These are phyloP conservation scores for Neurospora sp. DNA, from an alignment of 2,329 filamentous ascomycete genomes.

Conservation along the genomic window DNA sequence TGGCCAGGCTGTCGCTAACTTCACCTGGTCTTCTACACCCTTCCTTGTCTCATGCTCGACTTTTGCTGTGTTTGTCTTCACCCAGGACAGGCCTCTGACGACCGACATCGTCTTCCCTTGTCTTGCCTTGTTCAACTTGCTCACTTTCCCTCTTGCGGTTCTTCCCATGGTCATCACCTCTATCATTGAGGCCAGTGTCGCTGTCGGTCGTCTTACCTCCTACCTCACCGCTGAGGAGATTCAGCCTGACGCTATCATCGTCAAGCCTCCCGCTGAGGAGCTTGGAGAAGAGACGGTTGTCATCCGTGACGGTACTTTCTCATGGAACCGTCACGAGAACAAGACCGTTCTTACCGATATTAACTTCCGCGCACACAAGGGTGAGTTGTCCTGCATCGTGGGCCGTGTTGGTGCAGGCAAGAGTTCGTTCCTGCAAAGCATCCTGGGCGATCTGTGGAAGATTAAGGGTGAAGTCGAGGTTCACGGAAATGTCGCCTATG, in stretches of 20 bases:
- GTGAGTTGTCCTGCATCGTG: conserved; percentile 85
- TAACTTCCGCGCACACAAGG: conserved; percentile 81
- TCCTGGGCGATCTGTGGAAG: conserved; percentile 91
- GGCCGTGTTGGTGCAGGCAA: conserved; percentile 93
- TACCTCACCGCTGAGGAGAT: conserved; percentile 86
- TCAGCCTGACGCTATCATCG: conserved; percentile 69
- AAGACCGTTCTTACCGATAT: conserved; percentile 70
- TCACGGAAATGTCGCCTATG: conserved; percentile 78
- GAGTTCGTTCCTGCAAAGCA: conserved; percentile 79
- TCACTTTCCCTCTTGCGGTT: conserved; percentile 89
- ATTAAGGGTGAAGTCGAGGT: conserved; percentile 73
- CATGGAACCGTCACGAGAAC: conserved; percentile 80
- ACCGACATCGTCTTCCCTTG: conserved; percentile 96
- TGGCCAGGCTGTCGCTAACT: conserved; percentile 88
- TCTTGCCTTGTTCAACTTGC: conserved; percentile 84
- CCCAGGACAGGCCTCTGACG: conserved; percentile 68
- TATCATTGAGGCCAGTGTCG: conserved; percentile 92
- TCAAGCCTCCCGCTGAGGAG: conserved; percentile 61
- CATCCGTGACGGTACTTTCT: conserved; percentile 79
- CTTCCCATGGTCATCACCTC: conserved; percentile 97
- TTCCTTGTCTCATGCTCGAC: conserved; percentile 97
- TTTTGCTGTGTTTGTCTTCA: conserved; percentile 88
- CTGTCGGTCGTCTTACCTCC: conserved; percentile 72
- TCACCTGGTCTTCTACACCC: conserved; percentile 95
- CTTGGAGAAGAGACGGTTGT: conserved; percentile 77